Percentiles rank a stretch among this genome's conserved stretches.
Evolutionary conservation across 2,329 filamentous ascomycete species (phyloP).

Genomic region (Zymoseptoria pseudotritici): DNA sequence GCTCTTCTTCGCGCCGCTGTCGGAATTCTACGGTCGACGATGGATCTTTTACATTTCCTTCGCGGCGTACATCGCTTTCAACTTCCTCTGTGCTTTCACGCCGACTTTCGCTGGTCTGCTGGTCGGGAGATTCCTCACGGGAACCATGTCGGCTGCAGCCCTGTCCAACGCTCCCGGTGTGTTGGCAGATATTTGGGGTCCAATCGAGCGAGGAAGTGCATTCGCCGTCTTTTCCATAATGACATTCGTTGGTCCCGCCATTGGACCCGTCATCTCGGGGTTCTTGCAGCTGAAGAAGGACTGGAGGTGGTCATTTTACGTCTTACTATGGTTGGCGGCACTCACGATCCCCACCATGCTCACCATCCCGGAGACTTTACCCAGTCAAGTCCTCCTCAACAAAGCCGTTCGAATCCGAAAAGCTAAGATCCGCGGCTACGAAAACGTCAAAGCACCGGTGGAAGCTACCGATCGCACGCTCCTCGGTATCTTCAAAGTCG

Average conservation of each 20-base stretch:
- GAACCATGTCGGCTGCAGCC: constrained; percentile 47
- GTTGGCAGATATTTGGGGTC: constrained; percentile 48
- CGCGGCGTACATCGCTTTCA: constrained; percentile 38
- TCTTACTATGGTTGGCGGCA: constrained; percentile 35
- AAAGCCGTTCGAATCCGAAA: constrained; percentile 46
- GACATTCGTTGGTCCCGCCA: constrained; percentile 48
- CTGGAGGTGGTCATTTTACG: constrained; percentile 42
- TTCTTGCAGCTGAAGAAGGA: constrained; percentile 50
- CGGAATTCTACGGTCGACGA: constrained; percentile 56
- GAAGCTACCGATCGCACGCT: constrained; percentile 37
- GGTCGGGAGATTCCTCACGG: constrained; percentile 49
- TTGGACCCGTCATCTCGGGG: constrained; percentile 50
- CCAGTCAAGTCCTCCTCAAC: constrained; percentile 43
- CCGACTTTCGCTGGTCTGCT: constrained; percentile 48
- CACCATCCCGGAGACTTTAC: constrained; percentile 53
- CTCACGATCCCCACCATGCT: constrained; percentile 33
- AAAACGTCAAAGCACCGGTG: constrained; percentile 43
- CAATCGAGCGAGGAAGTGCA: constrained; percentile 45
- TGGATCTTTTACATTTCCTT: constrained; percentile 43
- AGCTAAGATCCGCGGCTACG: constrained; percentile 33
- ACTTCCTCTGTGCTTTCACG: constrained; percentile 49
- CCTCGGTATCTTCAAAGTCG: constrained; percentile 43
- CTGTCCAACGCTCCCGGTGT: constrained; percentile 42
- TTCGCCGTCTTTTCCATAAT: constrained; percentile 36
- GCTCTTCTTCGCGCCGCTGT: constrained; percentile 57